Evolutionary conservation across 2,329 filamentous ascomycete genomes (phyloP).

Genomic region (Colletotrichum echinochloae): DNA sequence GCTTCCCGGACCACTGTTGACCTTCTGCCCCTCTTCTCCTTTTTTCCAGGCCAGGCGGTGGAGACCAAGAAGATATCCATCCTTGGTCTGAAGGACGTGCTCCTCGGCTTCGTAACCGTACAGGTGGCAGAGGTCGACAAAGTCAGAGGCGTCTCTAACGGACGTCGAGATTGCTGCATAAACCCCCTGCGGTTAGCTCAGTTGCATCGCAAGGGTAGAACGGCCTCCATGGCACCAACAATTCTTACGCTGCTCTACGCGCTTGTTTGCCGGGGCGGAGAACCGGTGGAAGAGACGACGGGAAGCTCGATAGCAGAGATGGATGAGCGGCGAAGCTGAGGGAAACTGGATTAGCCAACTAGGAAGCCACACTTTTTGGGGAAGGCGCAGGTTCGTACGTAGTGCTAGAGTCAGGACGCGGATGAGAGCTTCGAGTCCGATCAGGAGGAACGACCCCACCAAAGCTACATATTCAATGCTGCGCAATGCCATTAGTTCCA

Average conservation of each 20-base stretch:
- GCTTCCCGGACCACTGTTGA: constrained; percentile 78
- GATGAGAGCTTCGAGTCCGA: constrained; percentile 84
- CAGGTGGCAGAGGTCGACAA: constrained; percentile 90
- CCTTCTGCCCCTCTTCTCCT: constrained; percentile 81
- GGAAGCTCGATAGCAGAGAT: constrained; percentile 84
- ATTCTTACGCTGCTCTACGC: constrained; percentile 75
- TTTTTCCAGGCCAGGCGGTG: constrained; percentile 87
- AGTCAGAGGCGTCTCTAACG: constrained; percentile 89
- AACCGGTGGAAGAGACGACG: constrained; percentile 85
- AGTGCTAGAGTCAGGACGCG: constrained; percentile 89
- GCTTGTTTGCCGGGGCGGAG: constrained; percentile 76
- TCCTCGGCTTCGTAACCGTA: constrained; percentile 96
- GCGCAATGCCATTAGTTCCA: constrained; percentile 35
- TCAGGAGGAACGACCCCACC: constrained; percentile 83
- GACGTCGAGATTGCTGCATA: constrained; percentile 76
- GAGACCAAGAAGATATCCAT: constrained; percentile 91
- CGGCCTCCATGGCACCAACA: constrained; percentile 52
- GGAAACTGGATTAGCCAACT: constrained; percentile 40
- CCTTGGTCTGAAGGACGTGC: constrained; percentile 92
- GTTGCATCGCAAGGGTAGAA: constrained; percentile 49
- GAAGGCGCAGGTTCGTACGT: constrained; percentile 65
- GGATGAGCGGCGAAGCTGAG: constrained; percentile 81
- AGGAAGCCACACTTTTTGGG: neutral
- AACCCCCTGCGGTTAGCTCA: constrained; percentile 62
- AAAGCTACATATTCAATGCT: constrained; percentile 91